Evolutionary conservation across 2,329 filamentous ascomycete species (phyloP), one percentile per base, ranked within the genome.

Genomic region (Mycocentrospora acerina): DNA sequence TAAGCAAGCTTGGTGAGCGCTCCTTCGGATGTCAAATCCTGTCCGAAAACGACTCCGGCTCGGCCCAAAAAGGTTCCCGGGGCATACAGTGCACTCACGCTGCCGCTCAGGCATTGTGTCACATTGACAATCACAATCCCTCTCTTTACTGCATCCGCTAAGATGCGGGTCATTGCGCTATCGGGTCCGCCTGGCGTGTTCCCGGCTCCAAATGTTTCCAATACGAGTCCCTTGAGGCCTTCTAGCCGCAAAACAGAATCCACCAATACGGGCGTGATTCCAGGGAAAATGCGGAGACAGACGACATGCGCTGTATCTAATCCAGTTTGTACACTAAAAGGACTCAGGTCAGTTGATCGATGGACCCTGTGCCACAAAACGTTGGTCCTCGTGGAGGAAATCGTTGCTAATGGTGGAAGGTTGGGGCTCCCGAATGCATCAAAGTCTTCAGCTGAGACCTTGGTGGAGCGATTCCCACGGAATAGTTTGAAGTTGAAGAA

Each of bases 401-500:
- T 88, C 32, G 82, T 83, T 27, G 89, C 90, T 39, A 96, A 73
- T 3, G 90, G 88, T 24, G 85, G 80, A 53, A 82, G 81, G 66
- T 95, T 96, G n/a, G 90, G 90, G 30, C 85, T 89, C 41, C 83
- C 85, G 66, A 96, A 96, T 6, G 89, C 90, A 40, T 88, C 83
- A 62, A 94, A 95, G 37, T 87, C 82, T 42, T 86, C 88, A 5
- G 90, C 87, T 11, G 88, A 90, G 22, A 94, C 82, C 67, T 96
- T 96, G 46, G 88, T 93, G 8, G 87, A 83, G 43, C 90, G 77
- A 68, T 95, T 95, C 12, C 90, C 90, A 17, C 90, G 82, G 71
- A 90, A 94, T 14, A 96, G 79, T 52, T 84, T 88, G 71, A 94
- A 87, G 68, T 93, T 88, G 76, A 96, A 96, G 73, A 94, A 95